Base-by-base conservation (phyloP, 1,139 yeast genomes). In the Saccharomyces hybrid region DNA sequence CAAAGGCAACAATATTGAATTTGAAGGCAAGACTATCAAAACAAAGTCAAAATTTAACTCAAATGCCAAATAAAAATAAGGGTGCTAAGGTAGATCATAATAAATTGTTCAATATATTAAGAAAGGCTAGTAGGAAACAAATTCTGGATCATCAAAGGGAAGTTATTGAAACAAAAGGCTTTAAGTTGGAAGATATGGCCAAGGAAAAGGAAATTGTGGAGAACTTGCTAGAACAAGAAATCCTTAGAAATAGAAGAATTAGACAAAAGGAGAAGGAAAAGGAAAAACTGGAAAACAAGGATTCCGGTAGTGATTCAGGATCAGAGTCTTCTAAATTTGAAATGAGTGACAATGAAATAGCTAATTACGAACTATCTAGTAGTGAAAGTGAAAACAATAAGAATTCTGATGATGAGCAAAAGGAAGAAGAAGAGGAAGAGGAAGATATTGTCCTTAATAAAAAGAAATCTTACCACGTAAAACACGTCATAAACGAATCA, bases 221-320 rank as follows among this genome's bases (percentile, higher is more conserved):
- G 56, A 69, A 73, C n/a, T 72, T 85, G 49, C 73, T 85, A 59
- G 89, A 85, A 60, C 76, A 80, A 56, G 91, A 86, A 64, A 76
- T 82, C 62, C 79, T 78, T 59, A 73, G 84, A 59, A 80, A 74
- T 32, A 71, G 81, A 62, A 75, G 73, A 52, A 75, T 79, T 31
- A 74, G 84, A 56, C 78, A 76, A 61, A 77, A 75, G 54, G 88
- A 81, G 75, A 78, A 58, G 57, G 61, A 55, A 59, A 63, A 53
- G 57, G 78, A 74, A 57, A 79, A 75, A 55, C 74, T 73, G 8
- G 60, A 60, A 16, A 51, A 54, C 42, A 23, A 34, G 5, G 42
- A 52, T 14, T 61, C 57, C 8, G 61, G 27, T 11, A 27, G 26
- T 25, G 56, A 48, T 8, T 51, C 52, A 9, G 61, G 49, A 13